phyloP scores from a whole-genome alignment of 148 eudicot species.

The Rheum nobile region DNA sequence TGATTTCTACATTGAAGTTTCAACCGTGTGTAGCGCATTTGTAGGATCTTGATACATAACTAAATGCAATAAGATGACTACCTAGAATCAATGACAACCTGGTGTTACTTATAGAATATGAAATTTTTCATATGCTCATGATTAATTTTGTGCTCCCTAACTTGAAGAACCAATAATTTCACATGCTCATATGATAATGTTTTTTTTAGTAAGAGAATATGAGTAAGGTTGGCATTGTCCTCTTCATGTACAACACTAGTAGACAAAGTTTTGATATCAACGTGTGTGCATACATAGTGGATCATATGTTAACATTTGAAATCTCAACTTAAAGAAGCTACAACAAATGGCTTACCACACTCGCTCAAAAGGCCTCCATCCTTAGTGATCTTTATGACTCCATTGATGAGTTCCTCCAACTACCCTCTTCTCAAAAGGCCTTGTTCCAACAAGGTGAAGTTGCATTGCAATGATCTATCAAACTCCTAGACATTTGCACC shows the following conservation, averaged over 20 bases:
- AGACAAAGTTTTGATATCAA: not conserved
- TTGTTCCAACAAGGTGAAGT: not conserved
- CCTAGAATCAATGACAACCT: not conserved
- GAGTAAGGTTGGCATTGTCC: slow-evolving; percentile 2
- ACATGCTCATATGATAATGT: too few species aligned
- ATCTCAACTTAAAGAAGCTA: not conserved
- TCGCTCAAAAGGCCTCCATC: not conserved
- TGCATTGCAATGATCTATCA: not conserved
- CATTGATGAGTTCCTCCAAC: not conserved
- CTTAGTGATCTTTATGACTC: not conserved
- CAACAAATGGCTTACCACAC: not conserved
- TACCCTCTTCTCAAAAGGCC: slow-evolving; percentile 1
- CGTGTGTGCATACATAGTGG: not conserved
- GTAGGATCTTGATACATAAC: not conserved
- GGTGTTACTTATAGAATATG: not conserved
- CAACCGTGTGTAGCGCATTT: not conserved
- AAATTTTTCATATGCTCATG: too few species aligned
- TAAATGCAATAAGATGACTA: not conserved
- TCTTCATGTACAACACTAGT: not conserved
- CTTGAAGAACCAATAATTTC: not conserved
- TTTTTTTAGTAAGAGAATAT: not conserved
- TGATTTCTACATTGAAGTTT: too few species aligned
- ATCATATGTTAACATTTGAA: not conserved
- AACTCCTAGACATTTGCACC: not conserved
- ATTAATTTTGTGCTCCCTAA: not conserved